These are phyloP conservation scores for Pterocarpus santalinus DNA, from an alignment of 306 rosid genomes.

Conservation along the genomic window DNA sequence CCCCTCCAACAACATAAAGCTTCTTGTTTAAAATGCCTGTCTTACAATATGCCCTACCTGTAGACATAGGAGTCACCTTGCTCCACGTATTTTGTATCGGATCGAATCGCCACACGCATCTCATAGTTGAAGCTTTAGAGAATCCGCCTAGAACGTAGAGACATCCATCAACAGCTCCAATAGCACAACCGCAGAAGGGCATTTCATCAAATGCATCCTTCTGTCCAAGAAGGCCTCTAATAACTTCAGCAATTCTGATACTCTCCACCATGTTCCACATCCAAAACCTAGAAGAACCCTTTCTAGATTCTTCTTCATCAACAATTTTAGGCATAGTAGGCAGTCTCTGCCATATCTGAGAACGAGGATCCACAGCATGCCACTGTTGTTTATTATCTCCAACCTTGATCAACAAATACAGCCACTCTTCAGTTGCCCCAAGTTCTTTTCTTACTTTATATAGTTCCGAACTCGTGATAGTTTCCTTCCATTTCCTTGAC, in stretches of 20 bases:
- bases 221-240: slow-evolving; percentile 84
- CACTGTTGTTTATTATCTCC: slow-evolving; percentile 74
- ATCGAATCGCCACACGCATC: slow-evolving; percentile 83
- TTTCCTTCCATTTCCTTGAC: slow-evolving; percentile 80
- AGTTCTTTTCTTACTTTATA: slow-evolving; percentile 81
- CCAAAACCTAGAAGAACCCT: slow-evolving; percentile 66
- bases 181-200: slow-evolving; percentile 93
- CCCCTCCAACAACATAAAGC: slow-evolving; percentile 97
- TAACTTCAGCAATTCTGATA: slow-evolving; percentile 72
- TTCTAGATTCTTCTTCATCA: slow-evolving; percentile 64
- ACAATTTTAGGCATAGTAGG: slow-evolving; percentile 78
- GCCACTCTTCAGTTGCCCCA: slow-evolving; percentile 90
- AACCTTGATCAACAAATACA: slow-evolving; percentile 77
- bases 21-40: slow-evolving; percentile 83
- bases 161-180: slow-evolving; percentile 84
- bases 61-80: slow-evolving; percentile 78
- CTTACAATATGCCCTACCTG: slow-evolving; percentile 89
- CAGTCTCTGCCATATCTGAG: slow-evolving; percentile 84
- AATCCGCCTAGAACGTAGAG: slow-evolving; percentile 96
- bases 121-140: slow-evolving; percentile 79
- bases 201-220: slow-evolving; percentile 79
- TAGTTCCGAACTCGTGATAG: slow-evolving; percentile 66
- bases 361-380: slow-evolving; percentile 84
- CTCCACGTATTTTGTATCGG: slow-evolving; percentile 76
- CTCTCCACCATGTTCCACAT: slow-evolving; percentile 86